Conservation (phyloP, 1,139 yeast genomes). For the Saccharomyces hybrid region DNA sequence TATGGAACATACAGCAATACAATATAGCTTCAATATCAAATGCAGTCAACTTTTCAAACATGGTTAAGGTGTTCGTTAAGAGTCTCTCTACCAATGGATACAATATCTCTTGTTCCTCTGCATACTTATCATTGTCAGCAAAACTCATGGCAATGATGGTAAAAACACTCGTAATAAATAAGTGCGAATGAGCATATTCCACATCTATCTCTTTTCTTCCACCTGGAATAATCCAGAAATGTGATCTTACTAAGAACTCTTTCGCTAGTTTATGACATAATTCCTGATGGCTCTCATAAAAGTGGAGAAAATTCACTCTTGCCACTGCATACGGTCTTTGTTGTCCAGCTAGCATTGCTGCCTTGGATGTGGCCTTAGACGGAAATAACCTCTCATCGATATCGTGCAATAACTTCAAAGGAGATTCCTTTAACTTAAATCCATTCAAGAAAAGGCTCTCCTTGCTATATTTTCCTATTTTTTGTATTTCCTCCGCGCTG, state of each 20-base stretch:
- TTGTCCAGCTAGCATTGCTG: constrained; percentile 31
- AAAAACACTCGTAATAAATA: constrained; percentile 45
- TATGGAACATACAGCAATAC: constrained; percentile 44
- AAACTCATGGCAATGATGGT: constrained; percentile 45
- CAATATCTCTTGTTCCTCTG: constrained; percentile 38
- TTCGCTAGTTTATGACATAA: constrained; percentile 38
- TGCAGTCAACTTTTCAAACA: constrained; percentile 43
- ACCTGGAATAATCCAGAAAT: constrained; percentile 50
- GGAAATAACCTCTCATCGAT: constrained; percentile 39
- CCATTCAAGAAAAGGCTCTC: constrained; percentile 11
- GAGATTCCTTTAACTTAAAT: constrained; percentile 30
- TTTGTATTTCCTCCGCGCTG: background rate
- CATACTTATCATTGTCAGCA: constrained; percentile 42
- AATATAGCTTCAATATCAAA: constrained; percentile 50
- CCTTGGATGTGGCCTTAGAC: constrained; percentile 20
- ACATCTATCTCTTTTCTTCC: constrained; percentile 40
- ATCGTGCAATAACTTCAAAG: constrained; percentile 37
- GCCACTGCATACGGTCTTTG: constrained; percentile 33
- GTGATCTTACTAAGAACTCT: constrained; percentile 41
- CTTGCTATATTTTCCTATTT: constrained; percentile 1
- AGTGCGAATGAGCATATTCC: constrained; percentile 39
- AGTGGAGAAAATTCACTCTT: constrained; percentile 34
- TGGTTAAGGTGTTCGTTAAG: constrained; percentile 40
- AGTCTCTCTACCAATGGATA: constrained; percentile 40
- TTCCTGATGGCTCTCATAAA: constrained; percentile 36